Conservation (phyloP, 306 rosid species). For the Medicago ruthenica region DNA sequence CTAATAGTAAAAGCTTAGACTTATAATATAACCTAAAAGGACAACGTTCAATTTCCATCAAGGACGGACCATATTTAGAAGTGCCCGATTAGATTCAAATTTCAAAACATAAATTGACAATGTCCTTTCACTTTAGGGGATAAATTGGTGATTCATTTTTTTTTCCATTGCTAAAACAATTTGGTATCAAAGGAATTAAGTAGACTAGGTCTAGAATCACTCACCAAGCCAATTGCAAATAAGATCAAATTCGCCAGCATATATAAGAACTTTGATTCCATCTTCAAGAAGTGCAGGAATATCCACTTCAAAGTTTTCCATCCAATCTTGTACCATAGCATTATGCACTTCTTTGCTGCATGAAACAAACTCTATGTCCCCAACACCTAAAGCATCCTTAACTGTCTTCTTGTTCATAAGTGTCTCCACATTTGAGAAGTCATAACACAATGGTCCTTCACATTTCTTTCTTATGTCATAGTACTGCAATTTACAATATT, state of each 20-base stretch:
- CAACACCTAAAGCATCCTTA: slow-evolving; percentile 73
- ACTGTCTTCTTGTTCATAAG: slow-evolving; percentile 59
- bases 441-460: slow-evolving; percentile 71
- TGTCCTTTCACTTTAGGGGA: not conserved
- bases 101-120: not conserved
- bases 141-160: not conserved
- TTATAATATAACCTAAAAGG: too few relatives aligned
- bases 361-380: slow-evolving; percentile 64
- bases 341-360: slow-evolving; percentile 59
- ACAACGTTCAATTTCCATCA: too few relatives aligned
- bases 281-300: slow-evolving; percentile 88
- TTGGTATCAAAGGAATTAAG: not conserved
- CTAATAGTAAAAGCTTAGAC: too few relatives aligned
- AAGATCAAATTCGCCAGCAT: slow-evolving; percentile 91
- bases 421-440: slow-evolving; percentile 76
- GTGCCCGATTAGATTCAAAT: not conserved
- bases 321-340: slow-evolving; percentile 62
- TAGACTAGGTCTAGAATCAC: not conserved
- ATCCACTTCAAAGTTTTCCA: slow-evolving; percentile 79
- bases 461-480: slow-evolving; percentile 88
- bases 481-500: slow-evolving; percentile 60
- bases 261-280: slow-evolving; percentile 79
- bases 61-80: too few relatives aligned
- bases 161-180: not conserved
- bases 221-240: slow-evolving; percentile 96